Evolutionary conservation across 2,329 filamentous ascomycete genomes (phyloP).

Genomic region (Alternaria tenuissima): DNA sequence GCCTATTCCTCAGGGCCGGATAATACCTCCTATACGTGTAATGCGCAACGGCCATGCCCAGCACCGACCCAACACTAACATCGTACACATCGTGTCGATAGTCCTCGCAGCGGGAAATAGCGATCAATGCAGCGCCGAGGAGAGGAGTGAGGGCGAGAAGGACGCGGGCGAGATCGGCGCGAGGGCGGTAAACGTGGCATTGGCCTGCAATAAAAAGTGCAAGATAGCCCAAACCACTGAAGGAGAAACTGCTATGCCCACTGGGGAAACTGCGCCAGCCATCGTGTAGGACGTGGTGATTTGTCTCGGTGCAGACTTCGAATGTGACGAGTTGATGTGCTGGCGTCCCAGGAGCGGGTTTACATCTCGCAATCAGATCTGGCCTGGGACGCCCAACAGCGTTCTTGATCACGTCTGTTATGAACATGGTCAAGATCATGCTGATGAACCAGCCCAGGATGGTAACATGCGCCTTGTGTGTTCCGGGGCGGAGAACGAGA

Average conservation of each 20-base stretch:
- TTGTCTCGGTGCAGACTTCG: slow-evolving; percentile 75
- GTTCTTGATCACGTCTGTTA: slow-evolving; percentile 91
- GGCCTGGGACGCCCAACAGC: slow-evolving; percentile 83
- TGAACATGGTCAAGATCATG: slow-evolving; percentile 77
- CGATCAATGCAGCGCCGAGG: slow-evolving; percentile 66
- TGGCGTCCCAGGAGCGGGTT: slow-evolving; percentile 68
- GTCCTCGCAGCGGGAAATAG: slow-evolving; percentile 68
- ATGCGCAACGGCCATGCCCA: slow-evolving; percentile 64
- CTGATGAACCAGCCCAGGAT: slow-evolving; percentile 79
- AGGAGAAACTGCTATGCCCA: slow-evolving; percentile 81
- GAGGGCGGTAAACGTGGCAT: slow-evolving; percentile 65
- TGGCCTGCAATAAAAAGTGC: slow-evolving; percentile 74
- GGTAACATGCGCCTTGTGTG: slow-evolving; percentile 85
- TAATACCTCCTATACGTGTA: slow-evolving; percentile 69
- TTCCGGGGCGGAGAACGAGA: slow-evolving; percentile 65
- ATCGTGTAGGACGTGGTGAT: slow-evolving; percentile 76
- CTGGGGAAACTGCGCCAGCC: slow-evolving; percentile 86
- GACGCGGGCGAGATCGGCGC: slow-evolving; percentile 64
- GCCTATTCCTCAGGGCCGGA: slow-evolving; percentile 59
- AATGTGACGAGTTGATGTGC: slow-evolving; percentile 66
- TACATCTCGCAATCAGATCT: slow-evolving; percentile 87
- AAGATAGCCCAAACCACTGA: slow-evolving; percentile 79
- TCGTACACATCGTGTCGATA: slow-evolving; percentile 72
- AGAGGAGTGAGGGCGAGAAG: slow-evolving; percentile 65
- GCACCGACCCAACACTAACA: slow-evolving; percentile 63